Conservation (phyloP, 805 yeast species). For the Brettanomyces anomalus region DNA sequence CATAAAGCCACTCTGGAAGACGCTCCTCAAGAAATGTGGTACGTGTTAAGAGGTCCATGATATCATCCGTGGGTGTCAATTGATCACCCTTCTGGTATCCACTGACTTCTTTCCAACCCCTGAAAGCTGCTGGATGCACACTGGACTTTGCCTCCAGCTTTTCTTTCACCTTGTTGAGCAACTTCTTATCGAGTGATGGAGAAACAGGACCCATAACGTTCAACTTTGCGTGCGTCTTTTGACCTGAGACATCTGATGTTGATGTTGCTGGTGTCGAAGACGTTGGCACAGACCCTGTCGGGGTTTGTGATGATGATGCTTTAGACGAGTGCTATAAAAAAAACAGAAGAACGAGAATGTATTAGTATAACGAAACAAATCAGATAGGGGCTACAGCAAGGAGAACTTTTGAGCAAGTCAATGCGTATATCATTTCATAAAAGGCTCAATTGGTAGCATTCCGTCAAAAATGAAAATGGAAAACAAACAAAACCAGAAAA, state of each 20-base stretch:
- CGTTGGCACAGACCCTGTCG: not conserved
- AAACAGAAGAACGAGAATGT: no score
- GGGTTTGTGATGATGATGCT: not conserved
- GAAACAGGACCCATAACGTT: conserved; percentile 21
- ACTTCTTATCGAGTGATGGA: conserved; percentile 17
- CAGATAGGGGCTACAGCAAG: no score
- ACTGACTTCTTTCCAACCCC: conserved; percentile 94
- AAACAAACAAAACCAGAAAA: no score
- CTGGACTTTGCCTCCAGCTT: conserved; percentile 27
- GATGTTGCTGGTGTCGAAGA: not conserved
- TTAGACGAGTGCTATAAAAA: no score
- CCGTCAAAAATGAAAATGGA: no score
- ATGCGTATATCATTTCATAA: no score
- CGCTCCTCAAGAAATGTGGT: conserved; percentile 70
- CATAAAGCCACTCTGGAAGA: conserved; percentile 68
- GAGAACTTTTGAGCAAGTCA: no score
- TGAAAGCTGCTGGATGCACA: conserved; percentile 56
- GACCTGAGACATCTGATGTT: no score
- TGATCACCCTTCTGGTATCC: conserved; percentile 70
- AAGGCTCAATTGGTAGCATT: no score
- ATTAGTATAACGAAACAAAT: no score
- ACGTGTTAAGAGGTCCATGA: conserved; percentile 57
- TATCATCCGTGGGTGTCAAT: conserved; percentile 59
- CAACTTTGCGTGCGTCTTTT: no score
- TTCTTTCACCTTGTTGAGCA: conserved; percentile 9